A percentile compares a stretch with the other conserved stretches of the same genome.
These are phyloP conservation scores for Tetracladium maxilliforme DNA, from an alignment of 2,329 filamentous ascomycete species.

Conservation along the genomic window DNA sequence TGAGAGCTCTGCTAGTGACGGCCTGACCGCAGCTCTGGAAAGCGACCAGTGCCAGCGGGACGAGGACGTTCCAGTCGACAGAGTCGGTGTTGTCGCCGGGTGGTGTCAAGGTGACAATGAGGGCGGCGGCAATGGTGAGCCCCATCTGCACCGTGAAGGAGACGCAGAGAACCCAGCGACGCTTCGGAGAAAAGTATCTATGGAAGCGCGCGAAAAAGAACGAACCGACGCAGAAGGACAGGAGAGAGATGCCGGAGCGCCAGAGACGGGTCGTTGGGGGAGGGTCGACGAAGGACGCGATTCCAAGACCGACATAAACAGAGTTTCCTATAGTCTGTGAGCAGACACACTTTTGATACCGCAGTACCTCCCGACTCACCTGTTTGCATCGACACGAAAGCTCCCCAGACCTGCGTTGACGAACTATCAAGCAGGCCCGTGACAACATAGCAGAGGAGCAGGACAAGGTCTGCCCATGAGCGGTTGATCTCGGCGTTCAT, in stretches of 20 bases:
- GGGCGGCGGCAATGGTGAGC: slow-evolving; percentile 34
- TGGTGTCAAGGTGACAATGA: slow-evolving; percentile 33
- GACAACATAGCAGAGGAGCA: slow-evolving; percentile 61
- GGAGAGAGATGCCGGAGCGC: slow-evolving; percentile 57
- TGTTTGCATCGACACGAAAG: slow-evolving; percentile 76
- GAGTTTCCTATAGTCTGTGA: slow-evolving; percentile 43
- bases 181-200: slow-evolving; percentile 42
- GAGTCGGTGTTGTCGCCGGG: slow-evolving; percentile 23
- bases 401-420: slow-evolving; percentile 62
- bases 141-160: slow-evolving; percentile 39
- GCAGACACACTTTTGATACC: not conserved
- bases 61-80: slow-evolving; percentile 41
- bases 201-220: slow-evolving; percentile 59
- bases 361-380: slow-evolving; percentile 31
- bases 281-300: slow-evolving; percentile 49
- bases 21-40: slow-evolving; percentile 71
- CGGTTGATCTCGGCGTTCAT: slow-evolving; percentile 33
- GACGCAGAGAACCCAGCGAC: slow-evolving; percentile 47
- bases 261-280: slow-evolving; percentile 44
- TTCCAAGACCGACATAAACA: slow-evolving; percentile 61
- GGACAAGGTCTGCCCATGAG: slow-evolving; percentile 49
- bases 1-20: slow-evolving; percentile 55
- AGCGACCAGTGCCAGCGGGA: slow-evolving; percentile 55
- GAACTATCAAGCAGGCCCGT: slow-evolving; percentile 67
- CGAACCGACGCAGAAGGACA: slow-evolving; percentile 57